A percentile compares a stretch with the other conserved stretches of the same genome.
Conservation (phyloP, 345 rosid species). For the Trapa bicornis region DNA sequence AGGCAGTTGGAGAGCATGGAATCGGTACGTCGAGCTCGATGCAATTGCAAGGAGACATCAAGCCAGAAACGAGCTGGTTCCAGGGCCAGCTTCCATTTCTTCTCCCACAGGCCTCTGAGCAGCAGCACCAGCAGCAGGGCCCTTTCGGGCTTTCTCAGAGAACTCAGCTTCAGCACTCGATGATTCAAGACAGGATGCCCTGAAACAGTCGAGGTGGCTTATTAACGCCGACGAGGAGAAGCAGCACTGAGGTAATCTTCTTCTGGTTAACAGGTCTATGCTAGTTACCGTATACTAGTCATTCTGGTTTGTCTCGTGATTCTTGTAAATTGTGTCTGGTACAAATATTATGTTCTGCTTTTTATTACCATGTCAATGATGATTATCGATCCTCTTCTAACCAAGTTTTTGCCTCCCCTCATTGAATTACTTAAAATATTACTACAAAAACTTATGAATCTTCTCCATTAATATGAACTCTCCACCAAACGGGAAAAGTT, state of each 20-base stretch:
- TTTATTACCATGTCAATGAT: neutral
- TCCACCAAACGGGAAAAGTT: no score
- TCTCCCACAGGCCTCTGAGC: no score
- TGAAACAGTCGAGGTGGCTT: neutral
- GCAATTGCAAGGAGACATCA: neutral
- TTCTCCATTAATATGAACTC: no score
- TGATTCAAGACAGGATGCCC: neutral
- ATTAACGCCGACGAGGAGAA: neutral
- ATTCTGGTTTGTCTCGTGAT: neutral
- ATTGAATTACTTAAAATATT: no score
- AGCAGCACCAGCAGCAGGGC: neutral
- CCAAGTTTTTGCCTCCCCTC: no score
- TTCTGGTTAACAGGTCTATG: slow-evolving; percentile 1
- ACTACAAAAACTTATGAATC: no score
- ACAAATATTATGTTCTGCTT: neutral
- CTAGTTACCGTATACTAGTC: neutral
- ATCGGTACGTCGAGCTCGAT: neutral
- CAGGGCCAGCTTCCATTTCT: neutral
- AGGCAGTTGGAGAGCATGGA: neutral
- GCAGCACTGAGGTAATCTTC: neutral
- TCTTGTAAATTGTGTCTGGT: neutral
- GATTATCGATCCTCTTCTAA: no score
- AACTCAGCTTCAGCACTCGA: neutral
- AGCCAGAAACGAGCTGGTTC: neutral
- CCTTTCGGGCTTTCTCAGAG: neutral